A percentile compares a stretch with the other conserved stretches of the same genome.
These are phyloP conservation scores for Fonsecaea multimorphosa DNA, from an alignment of 2,329 filamentous ascomycete species.

Conservation along the genomic window DNA sequence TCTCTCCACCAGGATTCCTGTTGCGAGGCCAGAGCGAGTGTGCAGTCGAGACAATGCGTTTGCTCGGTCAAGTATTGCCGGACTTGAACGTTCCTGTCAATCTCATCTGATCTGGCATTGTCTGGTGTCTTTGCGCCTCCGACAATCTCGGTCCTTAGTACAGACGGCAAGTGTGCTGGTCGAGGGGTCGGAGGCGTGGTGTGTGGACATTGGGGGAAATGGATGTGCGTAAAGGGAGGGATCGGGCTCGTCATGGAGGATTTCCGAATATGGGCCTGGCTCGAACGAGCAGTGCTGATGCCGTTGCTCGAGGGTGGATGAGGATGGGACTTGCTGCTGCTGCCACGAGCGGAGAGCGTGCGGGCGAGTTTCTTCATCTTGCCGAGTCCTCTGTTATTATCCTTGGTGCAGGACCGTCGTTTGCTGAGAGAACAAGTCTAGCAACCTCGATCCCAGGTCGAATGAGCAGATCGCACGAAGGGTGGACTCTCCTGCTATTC, in stretches of 20 bases:
- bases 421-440: neutral
- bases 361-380: conserved; percentile 30
- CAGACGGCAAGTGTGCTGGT: conserved; percentile 19
- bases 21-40: conserved; percentile 8
- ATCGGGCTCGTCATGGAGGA: conserved; percentile 13
- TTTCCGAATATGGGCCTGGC: neutral
- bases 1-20: conserved; percentile 10
- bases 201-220: conserved; percentile 26
- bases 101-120: neutral
- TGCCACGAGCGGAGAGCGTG: conserved; percentile 12
- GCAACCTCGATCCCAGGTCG: neutral
- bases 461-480: neutral
- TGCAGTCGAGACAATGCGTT: conserved; percentile 25
- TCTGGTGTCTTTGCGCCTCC: neutral
- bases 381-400: neutral
- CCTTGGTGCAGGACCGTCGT: neutral
- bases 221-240: conserved; percentile 18
- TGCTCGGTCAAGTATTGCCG: conserved; percentile 17
- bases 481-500: neutral
- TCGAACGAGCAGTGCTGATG: neutral
- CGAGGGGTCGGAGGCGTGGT: conserved; percentile 28
- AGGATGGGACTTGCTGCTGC: neutral
- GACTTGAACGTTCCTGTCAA: neutral
- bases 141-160: conserved; percentile 18
- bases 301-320: neutral